phyloP scores from a whole-genome alignment of 148 eudicot genomes.

The Amaranthus hypochondriacus region DNA sequence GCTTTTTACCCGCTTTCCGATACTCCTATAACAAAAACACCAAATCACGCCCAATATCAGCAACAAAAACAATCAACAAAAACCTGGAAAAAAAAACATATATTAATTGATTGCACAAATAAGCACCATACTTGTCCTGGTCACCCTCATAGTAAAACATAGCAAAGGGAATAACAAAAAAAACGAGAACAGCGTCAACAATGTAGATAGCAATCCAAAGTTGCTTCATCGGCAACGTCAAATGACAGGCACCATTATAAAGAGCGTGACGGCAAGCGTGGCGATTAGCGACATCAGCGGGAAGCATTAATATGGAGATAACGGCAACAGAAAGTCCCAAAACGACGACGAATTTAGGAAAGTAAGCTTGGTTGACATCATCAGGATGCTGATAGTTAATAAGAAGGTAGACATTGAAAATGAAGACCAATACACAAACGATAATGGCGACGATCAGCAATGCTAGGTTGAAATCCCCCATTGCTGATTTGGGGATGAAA shows the following conservation, averaged over 20 bases:
- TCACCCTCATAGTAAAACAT: slow-evolving; percentile 98
- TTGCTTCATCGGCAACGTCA: slow-evolving; percentile 92
- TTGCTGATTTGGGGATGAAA: slow-evolving; percentile 16
- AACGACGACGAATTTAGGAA: slow-evolving; percentile 96
- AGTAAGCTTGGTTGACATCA: slow-evolving; percentile 85
- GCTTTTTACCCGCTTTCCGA: slow-evolving; percentile 72
- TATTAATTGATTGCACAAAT: neutral
- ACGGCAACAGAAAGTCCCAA: slow-evolving; percentile 86
- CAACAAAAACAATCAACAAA: neutral
- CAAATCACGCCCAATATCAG: slow-evolving; percentile 2
- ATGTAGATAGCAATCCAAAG: slow-evolving; percentile 88
- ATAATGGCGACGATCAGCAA: slow-evolving; percentile 82
- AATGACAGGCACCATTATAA: slow-evolving; percentile 84
- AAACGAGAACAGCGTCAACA: slow-evolving; percentile 74
- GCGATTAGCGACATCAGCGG: slow-evolving; percentile 94
- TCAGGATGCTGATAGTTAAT: slow-evolving; percentile 96
- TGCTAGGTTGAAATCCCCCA: slow-evolving; percentile 99
- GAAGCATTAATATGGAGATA: slow-evolving; percentile 89
- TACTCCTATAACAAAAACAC: slow-evolving; percentile 39
- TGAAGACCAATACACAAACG: slow-evolving; percentile 64
- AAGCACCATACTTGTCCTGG: slow-evolving; percentile 68
- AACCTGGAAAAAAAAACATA: neutral
- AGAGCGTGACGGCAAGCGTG: slow-evolving; percentile 92
- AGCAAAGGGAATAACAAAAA: slow-evolving; percentile 90
- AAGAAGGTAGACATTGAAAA: slow-evolving; percentile 83